Evolutionary conservation across 140 eudicot genomes (phyloP), one percentile per base, ranked within the genome.

Genomic region (Flaveria floridana): DNA sequence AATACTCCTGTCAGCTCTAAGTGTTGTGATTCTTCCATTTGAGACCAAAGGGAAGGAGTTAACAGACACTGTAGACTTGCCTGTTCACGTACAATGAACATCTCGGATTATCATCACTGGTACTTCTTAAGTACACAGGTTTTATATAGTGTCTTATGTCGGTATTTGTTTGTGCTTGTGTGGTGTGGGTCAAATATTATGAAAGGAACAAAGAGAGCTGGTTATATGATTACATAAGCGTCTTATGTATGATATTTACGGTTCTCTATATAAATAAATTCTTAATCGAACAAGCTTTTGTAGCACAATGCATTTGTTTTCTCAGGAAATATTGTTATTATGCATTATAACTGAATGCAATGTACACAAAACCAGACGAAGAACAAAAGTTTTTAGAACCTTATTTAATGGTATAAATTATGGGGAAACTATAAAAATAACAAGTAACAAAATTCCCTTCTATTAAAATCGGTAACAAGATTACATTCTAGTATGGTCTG

Each of bases 41-140:
- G 98, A 93, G 81, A 93, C 98, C 71, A 86, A 83, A 50, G 98
- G 98, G 53, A 83, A 79, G 46, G 85, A 86, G 62, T 69, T 90
- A 37, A 37, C 59, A 10, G 98, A 92, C 76, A 42, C 9, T 37
- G 7, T 61, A 11, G 80, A 80, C 70, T 16, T 8, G 51, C 68
- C 71, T 23, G 73, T 68, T 50, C 77, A 15, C 21, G 68, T 80
- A 68, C 61, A 51, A 21, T 80, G 44, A 72, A 59, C 56, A 15
- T 15, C 37, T 26, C 2, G 25, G 39, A 41, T 65, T 50, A 50
- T 50, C 18, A 48, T 48, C 18, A 48, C 34, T 28, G 34, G 34
- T 28, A 28, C 34, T 13, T 4, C 6, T 30, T 30, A 30, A 48
- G 16, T 48, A 11, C 18, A 34, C 41, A 7, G 41, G 6, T 34